Base-by-base conservation (phyloP, 148 eudicot species). In the Arctostaphylos glauca region DNA sequence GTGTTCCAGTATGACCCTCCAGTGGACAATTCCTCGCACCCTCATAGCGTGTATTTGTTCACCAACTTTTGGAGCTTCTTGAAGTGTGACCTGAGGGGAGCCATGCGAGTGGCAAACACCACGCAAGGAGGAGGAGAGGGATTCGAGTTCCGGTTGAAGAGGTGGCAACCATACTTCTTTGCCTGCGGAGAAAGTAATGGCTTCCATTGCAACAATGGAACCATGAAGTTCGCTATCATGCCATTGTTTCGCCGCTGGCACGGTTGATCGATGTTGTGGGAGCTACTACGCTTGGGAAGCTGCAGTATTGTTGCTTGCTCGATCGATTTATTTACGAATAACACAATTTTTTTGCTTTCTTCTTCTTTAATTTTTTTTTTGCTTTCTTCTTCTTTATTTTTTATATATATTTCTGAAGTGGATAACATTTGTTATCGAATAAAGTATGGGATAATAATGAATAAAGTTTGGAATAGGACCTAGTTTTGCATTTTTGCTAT, bases 1-100 rank as follows among this genome's bases (percentile, higher is more conserved):
- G 98, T 92, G 81, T 94, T 94, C 87, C 91, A 92, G 85, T 94
- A 86, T 77, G 88, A 88, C 41, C 87, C 91, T 2, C 93, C 94
- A 21, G 87, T 76, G 23, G 89, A 83, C 50, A 86, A 84, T 9
- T 76, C 87, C 67, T 85, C 84, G 6, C 92, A 70, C 50, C 85
- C 94, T 1, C 95, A 94, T 82, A 94, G 95, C 38, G 91, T 94
- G 2, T 94, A 92, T 79, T 44, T 88, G 84, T 83, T 92, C n/a
- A 92, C 93, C 2, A 88, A 92, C 82, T 87, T 76, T 79, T 78
- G 86, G 90, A 94, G 98, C 88, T 94, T 88, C 85, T 41, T 84
- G 55, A 91, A 83, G 2, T 94, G 98, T 47, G 93, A 94, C 72
- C 77, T 94, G 23, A 89, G 88, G 10, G 55, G 84, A 70, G 95